These are phyloP conservation scores for Kodamaea alishanica DNA, from an alignment of 1,139 yeast species.

Conservation along the genomic window DNA sequence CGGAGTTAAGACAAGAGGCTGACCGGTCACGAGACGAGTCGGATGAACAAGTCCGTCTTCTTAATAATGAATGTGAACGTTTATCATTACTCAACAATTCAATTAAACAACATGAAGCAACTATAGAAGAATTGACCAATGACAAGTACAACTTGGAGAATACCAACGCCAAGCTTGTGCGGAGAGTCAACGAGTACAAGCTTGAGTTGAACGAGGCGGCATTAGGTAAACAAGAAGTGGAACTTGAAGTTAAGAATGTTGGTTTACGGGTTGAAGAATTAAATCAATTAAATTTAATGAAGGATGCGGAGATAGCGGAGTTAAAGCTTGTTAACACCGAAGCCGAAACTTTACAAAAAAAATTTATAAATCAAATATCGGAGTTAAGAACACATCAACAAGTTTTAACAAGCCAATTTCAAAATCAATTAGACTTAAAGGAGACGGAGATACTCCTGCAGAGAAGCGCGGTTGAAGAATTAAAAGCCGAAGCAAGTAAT, in stretches of 20 bases:
- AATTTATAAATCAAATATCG: constrained; percentile 8
- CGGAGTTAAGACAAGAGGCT: not conserved
- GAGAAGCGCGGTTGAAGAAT: not conserved
- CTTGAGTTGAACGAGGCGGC: constrained; percentile 45
- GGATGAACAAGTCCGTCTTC: constrained; percentile 49
- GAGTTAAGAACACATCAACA: constrained; percentile 2
- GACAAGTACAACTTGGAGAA: constrained; percentile 48
- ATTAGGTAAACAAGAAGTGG: constrained; percentile 46
- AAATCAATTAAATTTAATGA: constrained; percentile 18
- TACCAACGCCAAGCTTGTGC: constrained; percentile 29
- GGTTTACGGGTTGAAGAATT: constrained; percentile 45
- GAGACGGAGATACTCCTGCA: too few species aligned
- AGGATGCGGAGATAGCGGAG: constrained; percentile 7
- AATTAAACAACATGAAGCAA: constrained; percentile 44
- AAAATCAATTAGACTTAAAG: not conserved
- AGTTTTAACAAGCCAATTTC: too few species aligned
- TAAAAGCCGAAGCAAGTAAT: constrained; percentile 12
- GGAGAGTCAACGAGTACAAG: constrained; percentile 38
- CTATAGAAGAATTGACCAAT: constrained; percentile 39
- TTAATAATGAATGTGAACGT: constrained; percentile 67
- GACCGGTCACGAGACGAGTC: constrained; percentile 16
- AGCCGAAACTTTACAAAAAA: constrained; percentile 10
- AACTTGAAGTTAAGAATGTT: constrained; percentile 41
- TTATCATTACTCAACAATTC: constrained; percentile 49
- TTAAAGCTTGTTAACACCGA: constrained; percentile 7